A percentile compares a stretch with the other conserved stretches of the same genome.
phyloP scores from a whole-genome alignment of 345 rosid genomes.

The Clarkia xantiana region DNA sequence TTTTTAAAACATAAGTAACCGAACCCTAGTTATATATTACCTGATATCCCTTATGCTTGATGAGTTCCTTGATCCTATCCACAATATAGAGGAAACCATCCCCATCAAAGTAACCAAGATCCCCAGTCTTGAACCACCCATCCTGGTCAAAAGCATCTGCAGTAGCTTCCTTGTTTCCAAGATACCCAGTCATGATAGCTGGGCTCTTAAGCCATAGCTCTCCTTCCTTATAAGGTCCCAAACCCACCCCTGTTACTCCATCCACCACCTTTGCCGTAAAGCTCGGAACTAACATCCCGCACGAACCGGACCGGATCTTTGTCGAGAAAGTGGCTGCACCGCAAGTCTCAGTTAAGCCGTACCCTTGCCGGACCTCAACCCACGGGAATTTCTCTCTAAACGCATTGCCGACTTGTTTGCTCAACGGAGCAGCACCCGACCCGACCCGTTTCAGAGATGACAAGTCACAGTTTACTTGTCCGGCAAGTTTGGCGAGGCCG shows the following conservation, averaged over 20 bases:
- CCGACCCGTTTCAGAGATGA: conserved; percentile 31
- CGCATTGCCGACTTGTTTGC: conserved; percentile 29
- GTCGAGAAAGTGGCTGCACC: conserved; percentile 25
- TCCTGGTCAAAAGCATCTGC: conserved; percentile 28
- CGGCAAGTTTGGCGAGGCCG: conserved; percentile 25
- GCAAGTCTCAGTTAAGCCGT: conserved; percentile 45
- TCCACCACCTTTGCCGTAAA: conserved; percentile 36
- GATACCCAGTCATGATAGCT: conserved; percentile 36
- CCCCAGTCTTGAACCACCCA: conserved; percentile 58
- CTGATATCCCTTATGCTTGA: conserved; percentile 62
- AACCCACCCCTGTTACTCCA: conserved; percentile 20
- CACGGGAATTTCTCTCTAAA: conserved; percentile 38
- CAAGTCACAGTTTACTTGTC: conserved; percentile 15
- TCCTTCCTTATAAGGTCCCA: conserved; percentile 27
- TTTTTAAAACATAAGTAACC: too few species aligned
- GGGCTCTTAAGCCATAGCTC: conserved; percentile 46
- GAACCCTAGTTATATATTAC: too few species aligned
- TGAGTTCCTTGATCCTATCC: conserved; percentile 58
- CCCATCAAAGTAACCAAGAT: conserved; percentile 42
- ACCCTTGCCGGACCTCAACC: conserved; percentile 52
- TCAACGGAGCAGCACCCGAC: conserved; percentile 50
- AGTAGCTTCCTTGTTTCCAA: conserved; percentile 37
- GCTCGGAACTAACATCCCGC: conserved; percentile 27
- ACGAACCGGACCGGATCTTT: conserved; percentile 23
- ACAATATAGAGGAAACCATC: conserved; percentile 39